Base-by-base conservation (phyloP, 805 yeast genomes). In the Lachancea waltii region DNA sequence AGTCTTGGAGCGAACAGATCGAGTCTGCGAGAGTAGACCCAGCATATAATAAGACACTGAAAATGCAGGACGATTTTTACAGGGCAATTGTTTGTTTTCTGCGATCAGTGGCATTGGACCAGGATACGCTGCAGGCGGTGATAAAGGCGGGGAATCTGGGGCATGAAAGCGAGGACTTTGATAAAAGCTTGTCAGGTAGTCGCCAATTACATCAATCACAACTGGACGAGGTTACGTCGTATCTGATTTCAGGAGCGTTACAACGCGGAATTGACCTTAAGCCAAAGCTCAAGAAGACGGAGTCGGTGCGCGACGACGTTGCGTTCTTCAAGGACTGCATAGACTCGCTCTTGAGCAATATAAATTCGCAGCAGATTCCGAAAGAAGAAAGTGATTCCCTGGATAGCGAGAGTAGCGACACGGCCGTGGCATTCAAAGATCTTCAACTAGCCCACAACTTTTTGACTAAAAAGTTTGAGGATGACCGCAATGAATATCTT, bases 361-460 rank as follows among this genome's bases (percentile, higher is more conserved):
- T 34, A 4, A 19, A 25, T 8, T 30, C 30, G n/a, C 29, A 20
- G n/a, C 15, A 23, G n/a, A n/a, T n/a, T n/a, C n/a, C n/a, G n/a
- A n/a, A n/a, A n/a, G n/a, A n/a, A n/a, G n/a, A n/a, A n/a, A n/a
- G n/a, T n/a, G n/a, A n/a, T n/a, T n/a, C n/a, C n/a, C n/a, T n/a
- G n/a, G n/a, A n/a, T n/a, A 48, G 43, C n/a, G 43, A 45, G 9
- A 8, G 13, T 10, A 34, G 19, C 33, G 32, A 38, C 26, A 13
- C 32, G 18, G 30, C 17, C 17, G 74, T 81, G 0, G 86, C 87
- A 0, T 62, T 82, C 35, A 72, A 68, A 40, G 92, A 82, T 54
- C 64, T 82, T 36, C 78, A 81, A 46, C 73, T 82, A 53, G 81
- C 86, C 2, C 86, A 81, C 56, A 77, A 70, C 43, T 82, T 79